These are phyloP conservation scores for Agrocybe praecox DNA, from an alignment of 768 basidiomycete genomes.

Conservation along the genomic window DNA sequence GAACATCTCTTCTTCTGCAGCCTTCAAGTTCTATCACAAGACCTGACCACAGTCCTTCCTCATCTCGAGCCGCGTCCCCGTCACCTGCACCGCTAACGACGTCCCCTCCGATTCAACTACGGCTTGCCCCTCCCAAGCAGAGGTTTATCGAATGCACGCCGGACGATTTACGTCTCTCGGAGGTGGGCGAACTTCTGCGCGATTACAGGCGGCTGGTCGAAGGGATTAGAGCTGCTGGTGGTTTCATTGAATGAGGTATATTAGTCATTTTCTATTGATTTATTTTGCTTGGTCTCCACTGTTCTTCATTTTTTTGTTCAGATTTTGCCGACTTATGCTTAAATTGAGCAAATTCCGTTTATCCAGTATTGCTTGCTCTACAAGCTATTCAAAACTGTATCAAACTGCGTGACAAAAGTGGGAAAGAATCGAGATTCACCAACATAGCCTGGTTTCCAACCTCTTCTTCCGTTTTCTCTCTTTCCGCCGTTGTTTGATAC, in stretches of 20 bases:
- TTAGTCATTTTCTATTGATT: too few species aligned
- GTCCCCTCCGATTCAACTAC: constrained; percentile 30
- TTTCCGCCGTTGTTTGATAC: too few species aligned
- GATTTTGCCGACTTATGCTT: too few species aligned
- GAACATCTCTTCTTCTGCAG: constrained; percentile 38
- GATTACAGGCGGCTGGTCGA: constrained; percentile 85
- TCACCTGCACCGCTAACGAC: constrained; percentile 21
- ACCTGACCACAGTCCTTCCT: constrained; percentile 14
- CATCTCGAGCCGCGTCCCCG: constrained; percentile 34
- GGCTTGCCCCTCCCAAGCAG: constrained; percentile 61
- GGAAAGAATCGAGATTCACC: too few species aligned
- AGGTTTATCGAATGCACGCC: constrained; percentile 73
- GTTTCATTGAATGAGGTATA: constrained; percentile 45
- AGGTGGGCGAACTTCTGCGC: constrained; percentile 75
- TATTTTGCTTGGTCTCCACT: too few species aligned
- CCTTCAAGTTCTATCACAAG: background rate
- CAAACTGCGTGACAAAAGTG: too few species aligned
- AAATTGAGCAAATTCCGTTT: too few species aligned
- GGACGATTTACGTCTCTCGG: constrained; percentile 79
- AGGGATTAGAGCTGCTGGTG: constrained; percentile 58
- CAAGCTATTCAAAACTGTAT: too few species aligned
- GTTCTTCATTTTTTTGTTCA: too few species aligned
- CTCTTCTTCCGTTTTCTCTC: too few species aligned
- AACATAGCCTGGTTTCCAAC: too few species aligned
- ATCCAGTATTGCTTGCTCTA: too few species aligned